Evolutionary conservation across 1,284 basidiomycete species (phyloP), one percentile per base, ranked within the genome.

Genomic region (Takashimella koratensis): DNA sequence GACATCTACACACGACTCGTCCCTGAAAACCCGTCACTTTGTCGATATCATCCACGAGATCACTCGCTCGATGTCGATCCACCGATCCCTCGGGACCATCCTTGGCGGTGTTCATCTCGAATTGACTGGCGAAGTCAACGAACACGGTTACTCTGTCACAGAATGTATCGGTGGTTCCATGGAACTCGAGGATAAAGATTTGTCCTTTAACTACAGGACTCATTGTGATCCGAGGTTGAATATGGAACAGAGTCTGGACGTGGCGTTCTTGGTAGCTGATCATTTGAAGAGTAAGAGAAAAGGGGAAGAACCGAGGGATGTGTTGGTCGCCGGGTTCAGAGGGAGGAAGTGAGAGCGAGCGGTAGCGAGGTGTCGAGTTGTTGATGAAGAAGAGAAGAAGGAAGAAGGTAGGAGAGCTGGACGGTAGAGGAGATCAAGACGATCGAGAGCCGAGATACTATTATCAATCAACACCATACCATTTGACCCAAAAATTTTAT

Each of bases 41-140:
- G 84, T 85, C 40, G 91, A 92, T 48, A 90, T 98, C 68, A 87
- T 98, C 53, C 82, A 82, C 50, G 95, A 98, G 74, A 82, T 98
- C 41, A 87, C 86, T 0, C 79, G 86, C 1, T 89, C 86, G 54
- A 81, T 97, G 59, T 81, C 83, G 21, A 91, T 97, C 57, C 94
- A 97, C 71, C 75, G 82, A 5, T 77, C 81, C 42, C 82, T 82
- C 60, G 78, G 79, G 16, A 92, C 90, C 4, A 82, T 85, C 36
- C 80, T 98, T 1, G 87, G 87, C n/a, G 95, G 95, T n/a, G 88
- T 97, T 20, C 93, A 91, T 70, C 84, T 98, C 42, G 95, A 98
- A 76, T 87, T 98, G 69, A 98, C 95, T 0, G 95, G 94, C 16
- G 95, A 98, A 73, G 79, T 96, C 50, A 91, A 90, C 60, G 88